A percentile compares a stretch with the other conserved stretches of the same genome.
phyloP scores from a whole-genome alignment of 495 filamentous ascomycete genomes.

The Trichoderma orchidacearum region DNA sequence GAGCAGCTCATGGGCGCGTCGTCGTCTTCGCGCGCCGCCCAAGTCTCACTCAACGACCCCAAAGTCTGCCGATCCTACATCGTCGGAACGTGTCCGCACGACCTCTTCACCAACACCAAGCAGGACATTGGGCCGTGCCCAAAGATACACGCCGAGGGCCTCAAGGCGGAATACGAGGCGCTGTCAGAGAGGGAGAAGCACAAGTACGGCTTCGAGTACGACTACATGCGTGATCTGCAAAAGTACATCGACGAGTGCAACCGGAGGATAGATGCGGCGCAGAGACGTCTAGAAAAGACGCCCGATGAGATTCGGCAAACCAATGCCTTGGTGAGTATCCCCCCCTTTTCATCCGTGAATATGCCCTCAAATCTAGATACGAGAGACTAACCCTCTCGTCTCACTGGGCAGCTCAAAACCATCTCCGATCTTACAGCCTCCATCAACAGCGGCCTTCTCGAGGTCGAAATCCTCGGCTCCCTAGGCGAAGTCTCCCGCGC shows the following conservation, averaged over 20 bases:
- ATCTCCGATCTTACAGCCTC: conserved; percentile 70
- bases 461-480: conserved; percentile 77
- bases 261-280: conserved; percentile 77
- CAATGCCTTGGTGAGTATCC: conserved; percentile 44
- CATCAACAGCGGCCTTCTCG: conserved; percentile 70
- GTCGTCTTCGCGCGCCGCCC: conserved; percentile 54
- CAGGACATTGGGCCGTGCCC: conserved; percentile 89
- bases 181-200: conserved; percentile 52
- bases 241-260: conserved; percentile 97
- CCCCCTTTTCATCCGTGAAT: conserved; percentile 18
- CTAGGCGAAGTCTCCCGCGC: conserved; percentile 66
- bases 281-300: conserved; percentile 88
- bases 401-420: conserved; percentile 54
- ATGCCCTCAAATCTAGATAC: not conserved
- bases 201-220: conserved; percentile 83
- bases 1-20: conserved; percentile 75
- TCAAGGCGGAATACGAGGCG: conserved; percentile 76
- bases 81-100: conserved; percentile 88
- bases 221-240: conserved; percentile 91
- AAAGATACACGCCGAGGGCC: conserved; percentile 76
- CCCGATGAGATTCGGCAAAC: conserved; percentile 96
- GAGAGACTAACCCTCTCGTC: conserved; percentile 12
- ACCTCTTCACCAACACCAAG: conserved; percentile 99
- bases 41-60: conserved; percentile 78
- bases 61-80: conserved; percentile 95